Base-by-base conservation (phyloP, 805 yeast genomes). In the Novakomyces olei region DNA sequence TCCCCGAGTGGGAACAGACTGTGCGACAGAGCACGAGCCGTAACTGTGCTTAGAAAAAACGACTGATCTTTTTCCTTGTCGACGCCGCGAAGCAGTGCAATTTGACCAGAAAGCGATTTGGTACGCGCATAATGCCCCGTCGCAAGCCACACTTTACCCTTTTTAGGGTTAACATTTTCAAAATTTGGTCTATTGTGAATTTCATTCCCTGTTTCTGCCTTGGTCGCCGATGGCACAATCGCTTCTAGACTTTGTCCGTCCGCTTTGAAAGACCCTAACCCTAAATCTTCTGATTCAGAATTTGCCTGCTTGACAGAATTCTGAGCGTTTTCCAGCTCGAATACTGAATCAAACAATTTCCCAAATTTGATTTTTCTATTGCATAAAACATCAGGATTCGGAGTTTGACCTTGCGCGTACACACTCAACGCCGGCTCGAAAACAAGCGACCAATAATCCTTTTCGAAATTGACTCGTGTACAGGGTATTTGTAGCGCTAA, bases 381-480 rank as follows among this genome's bases (percentile, higher is more conserved):
- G 49, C 98, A 88, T 14, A 72, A 69, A 15, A 83, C 72, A 48
- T 88, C 98, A 1, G 98, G 96, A 44, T 88, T 88, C 0, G 98
- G 98, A 1, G 98, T 88, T 27, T 61, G 44, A 0, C 98, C 98
- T 6, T 39, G 45, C 23, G 60, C 54, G 48, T 83, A 88, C 44
- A 59, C 61, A 3, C 66, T 66, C 15, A 88, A 51, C 95, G 88
- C 85, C 1, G 98, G 96, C 47, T 69, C 73, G 49, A 88, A 88
- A 5, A 88, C 96, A 35, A 75, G 73, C 14, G 60, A 57, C 98
- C 98, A 88, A 51, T 88, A 88, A 35, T 88, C 95, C 39, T 63
- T 65, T 44, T 88, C 96, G 44, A 88, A 76, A 46, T 72, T 76
- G 4, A 81, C 75, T 39, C 85, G 55, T 34, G 70, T 75, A 40